phyloP scores from a whole-genome alignment of 1,284 basidiomycete genomes.

The Rhizoctonia solani region DNA sequence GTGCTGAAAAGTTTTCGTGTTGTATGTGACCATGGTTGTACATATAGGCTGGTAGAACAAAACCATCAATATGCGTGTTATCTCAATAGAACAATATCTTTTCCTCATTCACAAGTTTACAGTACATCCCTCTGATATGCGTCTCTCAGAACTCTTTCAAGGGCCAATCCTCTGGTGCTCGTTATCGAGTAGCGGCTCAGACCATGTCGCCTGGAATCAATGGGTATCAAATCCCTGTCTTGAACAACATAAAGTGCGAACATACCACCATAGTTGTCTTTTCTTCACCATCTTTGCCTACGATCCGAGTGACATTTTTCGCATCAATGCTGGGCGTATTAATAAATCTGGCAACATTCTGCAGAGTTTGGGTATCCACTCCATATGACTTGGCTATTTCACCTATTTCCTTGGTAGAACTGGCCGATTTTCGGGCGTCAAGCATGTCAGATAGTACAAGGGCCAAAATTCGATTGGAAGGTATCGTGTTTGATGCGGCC shows the following conservation, averaged over 20 bases:
- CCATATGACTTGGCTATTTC: slow-evolving; percentile 60
- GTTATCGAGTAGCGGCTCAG: slow-evolving; percentile 27
- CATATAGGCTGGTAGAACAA: slow-evolving; percentile 34
- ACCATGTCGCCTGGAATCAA: slow-evolving; percentile 23
- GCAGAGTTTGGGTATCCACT: slow-evolving; percentile 60
- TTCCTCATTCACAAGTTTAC: neutral
- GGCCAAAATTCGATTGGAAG: slow-evolving; percentile 59
- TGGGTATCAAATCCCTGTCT: neutral
- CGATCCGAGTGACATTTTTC: slow-evolving; percentile 53
- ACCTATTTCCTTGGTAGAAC: slow-evolving; percentile 53
- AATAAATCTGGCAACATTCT: slow-evolving; percentile 62
- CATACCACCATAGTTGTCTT: slow-evolving; percentile 59
- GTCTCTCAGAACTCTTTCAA: neutral
- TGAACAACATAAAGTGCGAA: neutral
- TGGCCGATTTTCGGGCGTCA: slow-evolving; percentile 63
- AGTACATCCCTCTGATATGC: neutral
- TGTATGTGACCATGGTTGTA: slow-evolving; percentile 32
- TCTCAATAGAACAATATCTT: neutral
- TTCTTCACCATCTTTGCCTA: slow-evolving; percentile 64
- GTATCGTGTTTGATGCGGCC: slow-evolving; percentile 47
- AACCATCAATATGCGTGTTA: slow-evolving; percentile 19
- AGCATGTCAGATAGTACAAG: slow-evolving; percentile 63
- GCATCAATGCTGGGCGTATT: slow-evolving; percentile 71
- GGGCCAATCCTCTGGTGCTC: slow-evolving; percentile 21
- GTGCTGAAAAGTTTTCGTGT: neutral